Conservation (phyloP, 1,284 basidiomycete species). For the Laetiporus sulphureus region DNA sequence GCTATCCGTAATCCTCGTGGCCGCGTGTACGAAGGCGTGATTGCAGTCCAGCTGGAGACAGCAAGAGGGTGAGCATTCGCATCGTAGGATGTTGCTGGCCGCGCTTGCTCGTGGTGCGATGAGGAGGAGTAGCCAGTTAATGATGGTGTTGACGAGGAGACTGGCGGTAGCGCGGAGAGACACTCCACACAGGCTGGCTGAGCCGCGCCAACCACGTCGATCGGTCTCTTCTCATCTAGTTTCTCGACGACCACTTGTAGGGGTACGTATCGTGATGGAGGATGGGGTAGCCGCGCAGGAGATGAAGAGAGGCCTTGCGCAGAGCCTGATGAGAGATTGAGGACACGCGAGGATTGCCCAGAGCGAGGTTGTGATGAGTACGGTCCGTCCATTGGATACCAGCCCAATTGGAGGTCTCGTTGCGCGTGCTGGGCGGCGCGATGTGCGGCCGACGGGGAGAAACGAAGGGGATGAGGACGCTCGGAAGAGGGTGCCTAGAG, state of each 20-base stretch:
- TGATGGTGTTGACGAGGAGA: conserved; percentile 15
- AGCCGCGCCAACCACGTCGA: conserved; percentile 2
- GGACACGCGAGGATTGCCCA: conserved; percentile 18
- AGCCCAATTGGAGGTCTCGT: conserved; percentile 18
- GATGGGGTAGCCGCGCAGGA: conserved; percentile 15
- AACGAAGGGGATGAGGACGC: conserved; percentile 2
- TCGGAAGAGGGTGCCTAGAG: conserved; percentile 4
- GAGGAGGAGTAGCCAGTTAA: conserved; percentile 15
- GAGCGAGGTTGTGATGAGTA: conserved; percentile 15
- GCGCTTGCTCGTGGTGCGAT: conserved; percentile 12
- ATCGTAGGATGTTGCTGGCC: conserved; percentile 14
- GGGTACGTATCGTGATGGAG: conserved; percentile 8
- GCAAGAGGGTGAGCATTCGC: conserved; percentile 18
- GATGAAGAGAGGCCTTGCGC: conserved; percentile 3
- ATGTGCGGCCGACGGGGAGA: conserved; percentile 3
- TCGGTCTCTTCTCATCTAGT: conserved; percentile 9
- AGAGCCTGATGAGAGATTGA: conserved; percentile 5
- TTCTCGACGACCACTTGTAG: conserved; percentile 15
- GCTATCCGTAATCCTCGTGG: conserved; percentile 47
- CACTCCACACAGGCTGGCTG: conserved; percentile 2
- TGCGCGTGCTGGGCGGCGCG: conserved; percentile 4
- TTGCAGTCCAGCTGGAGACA: conserved; percentile 24
- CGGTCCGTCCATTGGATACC: conserved; percentile 26
- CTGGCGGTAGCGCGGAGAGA: conserved; percentile 7
- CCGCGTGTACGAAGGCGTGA: conserved; percentile 34